Conservation (phyloP, 2,329 filamentous ascomycete genomes). For the Phaeosphaeriaceae sp. region DNA sequence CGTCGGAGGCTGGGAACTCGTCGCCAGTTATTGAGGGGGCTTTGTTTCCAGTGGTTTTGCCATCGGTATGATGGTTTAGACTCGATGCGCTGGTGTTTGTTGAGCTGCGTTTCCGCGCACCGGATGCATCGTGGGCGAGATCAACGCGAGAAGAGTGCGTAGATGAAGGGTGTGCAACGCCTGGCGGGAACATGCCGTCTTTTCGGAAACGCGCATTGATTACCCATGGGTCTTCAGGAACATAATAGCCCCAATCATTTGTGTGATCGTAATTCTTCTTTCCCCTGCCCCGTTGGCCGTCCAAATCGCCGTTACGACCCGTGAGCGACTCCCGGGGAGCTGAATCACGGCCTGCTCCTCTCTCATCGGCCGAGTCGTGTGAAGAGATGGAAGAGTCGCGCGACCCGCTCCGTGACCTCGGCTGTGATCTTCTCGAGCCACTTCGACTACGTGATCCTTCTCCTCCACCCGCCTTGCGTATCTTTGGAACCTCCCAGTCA, state of each 20-base stretch:
- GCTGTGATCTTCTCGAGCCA: conserved; percentile 29
- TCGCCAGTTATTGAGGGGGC: conserved; percentile 21
- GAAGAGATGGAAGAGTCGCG: conserved; percentile 43
- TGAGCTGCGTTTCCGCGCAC: conserved; percentile 36
- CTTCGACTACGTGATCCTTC: conserved; percentile 44
- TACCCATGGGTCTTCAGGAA: conserved; percentile 95
- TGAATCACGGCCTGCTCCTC: conserved; percentile 16
- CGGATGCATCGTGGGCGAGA: conserved; percentile 44
- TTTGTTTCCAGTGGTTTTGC: conserved; percentile 24
- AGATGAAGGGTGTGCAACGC: conserved; percentile 56
- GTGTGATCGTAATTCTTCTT: conserved; percentile 52
- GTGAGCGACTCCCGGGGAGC: conserved; percentile 36
- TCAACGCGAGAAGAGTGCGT: conserved; percentile 58
- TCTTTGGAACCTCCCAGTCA: conserved; percentile 72
- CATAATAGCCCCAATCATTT: conserved; percentile 71
- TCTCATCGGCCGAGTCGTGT: conserved; percentile 35
- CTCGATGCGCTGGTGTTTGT: conserved; percentile 41
- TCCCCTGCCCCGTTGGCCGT: conserved; percentile 41
- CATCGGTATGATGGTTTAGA: conserved; percentile 38
- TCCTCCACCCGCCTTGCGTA: conserved; percentile 49
- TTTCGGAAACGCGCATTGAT: conserved; percentile 90
- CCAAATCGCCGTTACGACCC: conserved; percentile 34
- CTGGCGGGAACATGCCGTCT: conserved; percentile 70
- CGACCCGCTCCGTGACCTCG: conserved; percentile 39
- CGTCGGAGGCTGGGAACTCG: conserved; percentile 54